Conservation (phyloP, 1,284 basidiomycete species). For the Hypsizygus ulmarius region DNA sequence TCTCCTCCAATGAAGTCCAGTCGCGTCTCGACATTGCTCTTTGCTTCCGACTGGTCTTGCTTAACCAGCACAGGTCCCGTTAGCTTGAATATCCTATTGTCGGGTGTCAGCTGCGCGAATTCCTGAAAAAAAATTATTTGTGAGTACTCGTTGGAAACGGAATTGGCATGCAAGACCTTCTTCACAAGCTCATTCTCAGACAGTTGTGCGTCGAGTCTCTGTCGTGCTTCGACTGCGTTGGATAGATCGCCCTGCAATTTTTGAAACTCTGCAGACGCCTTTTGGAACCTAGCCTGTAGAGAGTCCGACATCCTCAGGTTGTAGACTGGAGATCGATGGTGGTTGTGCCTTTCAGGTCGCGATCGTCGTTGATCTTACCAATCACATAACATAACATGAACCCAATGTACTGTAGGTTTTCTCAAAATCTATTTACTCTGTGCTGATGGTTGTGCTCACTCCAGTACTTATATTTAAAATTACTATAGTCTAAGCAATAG, state of each 20-base stretch:
- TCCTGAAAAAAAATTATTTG: constrained; percentile 54
- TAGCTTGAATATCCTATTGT: constrained; percentile 89
- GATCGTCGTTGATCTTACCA: too few species aligned
- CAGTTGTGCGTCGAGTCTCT: constrained; percentile 83
- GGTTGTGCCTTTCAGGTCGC: too few species aligned
- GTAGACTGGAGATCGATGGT: not conserved
- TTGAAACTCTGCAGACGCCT: constrained; percentile 71
- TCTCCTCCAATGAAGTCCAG: constrained; percentile 89
- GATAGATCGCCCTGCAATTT: constrained; percentile 76
- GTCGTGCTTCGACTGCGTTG: constrained; percentile 72
- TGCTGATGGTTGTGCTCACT: too few species aligned
- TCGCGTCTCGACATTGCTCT: constrained; percentile 87
- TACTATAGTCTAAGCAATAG: too few species aligned
- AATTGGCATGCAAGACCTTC: constrained; percentile 53
- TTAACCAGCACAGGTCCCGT: constrained; percentile 89
- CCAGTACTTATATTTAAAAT: too few species aligned
- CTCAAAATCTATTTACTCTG: too few species aligned
- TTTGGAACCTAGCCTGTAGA: constrained; percentile 58
- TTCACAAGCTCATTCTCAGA: constrained; percentile 92
- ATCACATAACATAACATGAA: too few species aligned
- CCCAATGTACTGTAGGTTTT: too few species aligned
- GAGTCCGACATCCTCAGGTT: constrained; percentile 33
- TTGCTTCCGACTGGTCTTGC: constrained; percentile 89
- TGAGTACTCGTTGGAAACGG: not conserved
- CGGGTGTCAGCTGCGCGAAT: constrained; percentile 71